Base-by-base conservation (phyloP, 2,329 filamentous ascomycete species). In the Fusarium sp. region DNA sequence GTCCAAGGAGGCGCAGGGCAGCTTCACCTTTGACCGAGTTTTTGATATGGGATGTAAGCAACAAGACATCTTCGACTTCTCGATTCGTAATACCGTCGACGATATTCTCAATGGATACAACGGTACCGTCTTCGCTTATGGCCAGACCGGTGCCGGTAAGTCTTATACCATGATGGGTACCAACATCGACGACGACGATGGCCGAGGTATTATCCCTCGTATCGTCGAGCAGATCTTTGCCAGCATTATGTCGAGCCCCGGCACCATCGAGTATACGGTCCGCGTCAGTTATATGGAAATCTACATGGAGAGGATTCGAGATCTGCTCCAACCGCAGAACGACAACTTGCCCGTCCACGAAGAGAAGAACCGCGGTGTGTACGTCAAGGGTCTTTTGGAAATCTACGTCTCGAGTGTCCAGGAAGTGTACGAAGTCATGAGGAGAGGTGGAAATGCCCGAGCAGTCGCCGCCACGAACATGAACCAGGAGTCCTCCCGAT, bases 251-350 rank as follows among this genome's bases (percentile, higher is more conserved):
- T 89, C 92, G 21, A 97, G 94, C 73, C 93, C 95, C 42, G 90
- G 90, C 74, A 97, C 93, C 71, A 97, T 98, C 78, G 96, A 98
- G 81, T 98, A 98, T 80, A 98, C 94, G n/a, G 95, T 99, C 52
- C 89, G 94, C 56, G 95, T 98, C 76, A 97, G 94, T 80, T 98
- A 98, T 81, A 97, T 99, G 94, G 96, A 99, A 81, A 98, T 99
- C 69, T 99, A 99, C 84, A 99, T 98, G 96, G 96, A 99, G 83
- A 89, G 92, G 72, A 98, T 99, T 78, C 89, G 95, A 74, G 96
- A 99, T 88, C 82, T 99, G 75, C 83, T 99, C 67, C 89, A 91
- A 23, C 96, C 96, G 12, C 91, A 94, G 62, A 97, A 98, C 80
- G 95, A 97, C 82, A 98, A 98, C 76, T 83, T 99, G 51, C 94